Evolutionary conservation across 441 rosid species (phyloP).

Genomic region (Monsonia emarginata): DNA sequence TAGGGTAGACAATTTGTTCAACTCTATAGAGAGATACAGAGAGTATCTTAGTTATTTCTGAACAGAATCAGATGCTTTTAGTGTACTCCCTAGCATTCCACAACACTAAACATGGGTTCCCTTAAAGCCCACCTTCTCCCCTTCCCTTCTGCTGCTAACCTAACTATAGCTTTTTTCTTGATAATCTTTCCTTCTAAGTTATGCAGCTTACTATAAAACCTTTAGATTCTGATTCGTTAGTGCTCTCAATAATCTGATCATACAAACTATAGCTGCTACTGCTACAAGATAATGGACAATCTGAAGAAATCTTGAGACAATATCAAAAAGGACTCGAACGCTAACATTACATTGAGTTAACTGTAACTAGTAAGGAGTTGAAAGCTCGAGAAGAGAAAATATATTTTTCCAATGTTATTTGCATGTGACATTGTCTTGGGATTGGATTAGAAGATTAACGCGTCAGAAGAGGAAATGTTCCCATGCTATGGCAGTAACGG

Average conservation of each 20-base stretch:
- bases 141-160: neutral
- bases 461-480: neutral
- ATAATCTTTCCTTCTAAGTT: neutral
- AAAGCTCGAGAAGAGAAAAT: too few relatives aligned
- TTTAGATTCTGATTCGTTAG: neutral
- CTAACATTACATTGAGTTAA: neutral
- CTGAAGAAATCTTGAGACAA: neutral
- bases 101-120: neutral
- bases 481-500: neutral
- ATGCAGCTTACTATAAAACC: neutral
- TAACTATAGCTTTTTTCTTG: neutral
- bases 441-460: neutral
- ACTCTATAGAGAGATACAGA: neutral
- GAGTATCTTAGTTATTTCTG: neutral
- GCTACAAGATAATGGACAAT: neutral
- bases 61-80: neutral
- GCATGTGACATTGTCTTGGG: too few relatives aligned
- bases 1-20: constrained; percentile 10
- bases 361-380: neutral
- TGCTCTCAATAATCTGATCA: neutral
- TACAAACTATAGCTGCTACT: neutral
- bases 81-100: neutral
- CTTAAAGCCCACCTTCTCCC: neutral
- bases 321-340: too few relatives aligned
- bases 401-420: too few relatives aligned